Evolutionary conservation across 2,329 filamentous ascomycete genomes (phyloP).

Genomic region (Colletotrichum godetiae): DNA sequence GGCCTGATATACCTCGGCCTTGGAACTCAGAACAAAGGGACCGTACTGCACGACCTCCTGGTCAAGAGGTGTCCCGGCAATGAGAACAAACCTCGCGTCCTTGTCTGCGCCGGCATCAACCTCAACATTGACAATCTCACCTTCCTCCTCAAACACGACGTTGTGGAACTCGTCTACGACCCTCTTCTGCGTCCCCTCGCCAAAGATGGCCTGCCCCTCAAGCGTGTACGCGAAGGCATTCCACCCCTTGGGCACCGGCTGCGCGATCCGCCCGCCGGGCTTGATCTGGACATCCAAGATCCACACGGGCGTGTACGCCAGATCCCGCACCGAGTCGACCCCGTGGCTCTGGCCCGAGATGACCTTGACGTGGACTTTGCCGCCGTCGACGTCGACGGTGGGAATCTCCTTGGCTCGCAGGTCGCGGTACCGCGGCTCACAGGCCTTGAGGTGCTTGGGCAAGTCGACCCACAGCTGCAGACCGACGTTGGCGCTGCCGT

Average conservation of each 20-base stretch:
- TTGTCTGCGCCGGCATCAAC: slow-evolving; percentile 74
- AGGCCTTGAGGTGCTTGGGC: slow-evolving; percentile 82
- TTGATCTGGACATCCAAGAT: slow-evolving; percentile 84
- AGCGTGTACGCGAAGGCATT: slow-evolving; percentile 91
- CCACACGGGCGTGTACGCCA: slow-evolving; percentile 99
- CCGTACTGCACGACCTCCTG: slow-evolving; percentile 87
- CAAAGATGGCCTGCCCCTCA: slow-evolving; percentile 76
- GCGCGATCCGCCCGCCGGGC: slow-evolving; percentile 81
- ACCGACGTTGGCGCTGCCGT: slow-evolving; percentile 83
- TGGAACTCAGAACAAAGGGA: slow-evolving; percentile 81
- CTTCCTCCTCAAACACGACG: slow-evolving; percentile 85
- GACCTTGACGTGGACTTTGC: slow-evolving; percentile 84
- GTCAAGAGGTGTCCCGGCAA: slow-evolving; percentile 83
- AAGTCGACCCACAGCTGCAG: slow-evolving; percentile 97
- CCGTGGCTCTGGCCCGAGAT: slow-evolving; percentile 89
- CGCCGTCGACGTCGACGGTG: slow-evolving; percentile 74
- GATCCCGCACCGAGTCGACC: slow-evolving; percentile 86
- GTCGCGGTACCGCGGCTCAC: slow-evolving; percentile 93
- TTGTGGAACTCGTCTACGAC: slow-evolving; percentile 82
- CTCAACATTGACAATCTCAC: slow-evolving; percentile 79
- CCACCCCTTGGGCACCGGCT: slow-evolving; percentile 83
- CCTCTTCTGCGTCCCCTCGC: slow-evolving; percentile 60
- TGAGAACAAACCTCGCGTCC: slow-evolving; percentile 71
- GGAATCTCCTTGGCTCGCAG: slow-evolving; percentile 85
- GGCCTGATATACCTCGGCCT: slow-evolving; percentile 81